These are phyloP conservation scores for Talaromyces adpressus DNA, from an alignment of 495 filamentous ascomycete species.

Conservation along the genomic window DNA sequence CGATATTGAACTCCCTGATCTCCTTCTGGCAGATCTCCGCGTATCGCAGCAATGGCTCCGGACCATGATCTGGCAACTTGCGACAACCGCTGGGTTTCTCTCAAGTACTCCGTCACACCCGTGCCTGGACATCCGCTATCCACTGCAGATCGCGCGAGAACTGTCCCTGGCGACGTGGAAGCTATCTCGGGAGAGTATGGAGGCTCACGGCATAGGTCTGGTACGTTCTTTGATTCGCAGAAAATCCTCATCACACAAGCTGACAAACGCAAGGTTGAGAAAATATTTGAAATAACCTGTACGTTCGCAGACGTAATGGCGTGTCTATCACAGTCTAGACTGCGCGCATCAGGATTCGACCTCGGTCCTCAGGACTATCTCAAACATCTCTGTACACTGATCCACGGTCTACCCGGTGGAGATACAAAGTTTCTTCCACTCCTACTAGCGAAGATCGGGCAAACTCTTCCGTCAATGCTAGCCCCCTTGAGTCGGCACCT, in stretches of 20 bases:
- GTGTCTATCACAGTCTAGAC: conserved; percentile 44
- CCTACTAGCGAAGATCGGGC: conserved; percentile 60
- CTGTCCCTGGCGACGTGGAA: conserved; percentile 62
- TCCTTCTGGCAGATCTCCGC: conserved; percentile 56
- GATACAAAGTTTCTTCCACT: conserved; percentile 64
- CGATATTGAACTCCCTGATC: conserved; percentile 55
- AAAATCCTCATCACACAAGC: background rate
- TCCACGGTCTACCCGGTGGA: conserved; percentile 63
- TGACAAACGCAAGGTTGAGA: conserved; percentile 50
- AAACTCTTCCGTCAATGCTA: conserved; percentile 55
- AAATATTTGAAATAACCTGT: conserved; percentile 68
- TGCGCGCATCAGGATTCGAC: conserved; percentile 45
- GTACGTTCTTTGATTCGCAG: conserved; percentile 30
- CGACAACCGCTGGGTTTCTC: conserved; percentile 41
- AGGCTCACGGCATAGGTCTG: conserved; percentile 59
- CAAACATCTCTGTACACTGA: conserved; percentile 57
- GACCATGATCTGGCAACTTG: conserved; percentile 67
- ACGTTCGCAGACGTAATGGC: conserved; percentile 68
- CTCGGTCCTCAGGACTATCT: conserved; percentile 67
- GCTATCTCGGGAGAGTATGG: conserved; percentile 56
- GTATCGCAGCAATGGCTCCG: conserved; percentile 72
- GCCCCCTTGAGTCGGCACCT: conserved; percentile 31
- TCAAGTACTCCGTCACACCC: conserved; percentile 48
- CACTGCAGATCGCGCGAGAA: conserved; percentile 62
- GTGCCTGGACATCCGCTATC: conserved; percentile 61